Conservation (phyloP, 2,329 filamentous ascomycete genomes). For the Trichoderma harzianum region DNA sequence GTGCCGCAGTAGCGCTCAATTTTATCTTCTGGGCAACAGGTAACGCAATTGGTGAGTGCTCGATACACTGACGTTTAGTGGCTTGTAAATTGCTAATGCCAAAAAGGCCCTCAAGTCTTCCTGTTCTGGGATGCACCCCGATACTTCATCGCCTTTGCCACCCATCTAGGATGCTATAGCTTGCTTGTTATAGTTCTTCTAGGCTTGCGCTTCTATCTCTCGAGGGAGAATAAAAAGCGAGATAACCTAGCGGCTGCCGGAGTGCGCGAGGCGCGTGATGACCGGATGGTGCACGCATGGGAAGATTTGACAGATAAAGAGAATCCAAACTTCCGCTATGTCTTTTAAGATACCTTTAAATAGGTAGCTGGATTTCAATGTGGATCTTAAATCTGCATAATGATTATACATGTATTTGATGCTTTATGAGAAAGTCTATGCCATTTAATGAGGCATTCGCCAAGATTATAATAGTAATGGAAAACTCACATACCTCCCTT, state of each 20-base stretch:
- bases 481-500: neutral
- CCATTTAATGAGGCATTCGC: neutral
- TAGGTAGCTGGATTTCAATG: neutral
- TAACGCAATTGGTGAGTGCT: neutral
- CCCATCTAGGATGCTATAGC: slow-evolving; percentile 5
- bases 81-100: neutral
- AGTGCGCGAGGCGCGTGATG: neutral
- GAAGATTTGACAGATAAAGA: slow-evolving; percentile 8
- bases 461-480: neutral
- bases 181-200: neutral
- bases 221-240: neutral
- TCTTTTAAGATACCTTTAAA: neutral
- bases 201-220: neutral
- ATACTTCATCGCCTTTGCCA: slow-evolving; percentile 7
- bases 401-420: neutral
- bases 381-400: no score
- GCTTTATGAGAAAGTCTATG: neutral
- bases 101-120: slow-evolving; percentile 2
- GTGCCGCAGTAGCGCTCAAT: neutral
- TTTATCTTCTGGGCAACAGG: slow-evolving; percentile 6
- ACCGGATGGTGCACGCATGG: slow-evolving; percentile 5
- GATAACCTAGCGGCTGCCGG: neutral
- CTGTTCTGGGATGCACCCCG: slow-evolving; percentile 5
- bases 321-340: slow-evolving; percentile 12
- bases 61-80: neutral